Conservation (phyloP, 2,329 filamentous ascomycete species). For the Aspergillus sergii region DNA sequence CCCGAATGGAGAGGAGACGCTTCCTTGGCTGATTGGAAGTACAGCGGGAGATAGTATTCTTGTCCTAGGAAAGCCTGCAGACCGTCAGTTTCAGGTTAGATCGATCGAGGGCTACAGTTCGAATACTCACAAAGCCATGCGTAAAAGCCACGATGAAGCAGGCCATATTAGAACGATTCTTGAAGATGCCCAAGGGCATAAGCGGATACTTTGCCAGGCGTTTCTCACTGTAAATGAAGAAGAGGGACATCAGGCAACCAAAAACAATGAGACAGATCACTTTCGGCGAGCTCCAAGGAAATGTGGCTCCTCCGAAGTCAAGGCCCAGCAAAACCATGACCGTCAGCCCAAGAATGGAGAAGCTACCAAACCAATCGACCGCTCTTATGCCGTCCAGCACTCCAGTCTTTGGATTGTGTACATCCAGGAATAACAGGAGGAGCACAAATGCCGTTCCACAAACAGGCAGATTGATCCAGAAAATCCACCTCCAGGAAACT, state of each 20-base stretch:
- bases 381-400: slow-evolving; percentile 54
- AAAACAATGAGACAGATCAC: slow-evolving; percentile 59
- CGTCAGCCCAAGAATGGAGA: slow-evolving; percentile 54
- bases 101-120: neutral
- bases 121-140: slow-evolving; percentile 46
- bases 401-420: slow-evolving; percentile 57
- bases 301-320: slow-evolving; percentile 56
- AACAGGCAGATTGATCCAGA: slow-evolving; percentile 60
- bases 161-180: slow-evolving; percentile 58
- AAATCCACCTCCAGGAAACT: slow-evolving; percentile 56
- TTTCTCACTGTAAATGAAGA: slow-evolving; percentile 65
- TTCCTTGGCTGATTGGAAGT: slow-evolving; percentile 69
- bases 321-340: slow-evolving; percentile 57
- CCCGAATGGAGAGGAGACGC: slow-evolving; percentile 63
- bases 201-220: slow-evolving; percentile 66
- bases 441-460: slow-evolving; percentile 53
- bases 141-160: slow-evolving; percentile 54
- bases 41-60: slow-evolving; percentile 73
- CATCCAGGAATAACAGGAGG: slow-evolving; percentile 55
- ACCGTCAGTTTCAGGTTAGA: neutral
- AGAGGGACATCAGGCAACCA: slow-evolving; percentile 49
- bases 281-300: slow-evolving; percentile 57
- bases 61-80: slow-evolving; percentile 64
- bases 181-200: slow-evolving; percentile 68
- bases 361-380: slow-evolving; percentile 58